Base-by-base conservation (phyloP, 352 stramenopile species). In the Globisporangium iwayamae region DNA sequence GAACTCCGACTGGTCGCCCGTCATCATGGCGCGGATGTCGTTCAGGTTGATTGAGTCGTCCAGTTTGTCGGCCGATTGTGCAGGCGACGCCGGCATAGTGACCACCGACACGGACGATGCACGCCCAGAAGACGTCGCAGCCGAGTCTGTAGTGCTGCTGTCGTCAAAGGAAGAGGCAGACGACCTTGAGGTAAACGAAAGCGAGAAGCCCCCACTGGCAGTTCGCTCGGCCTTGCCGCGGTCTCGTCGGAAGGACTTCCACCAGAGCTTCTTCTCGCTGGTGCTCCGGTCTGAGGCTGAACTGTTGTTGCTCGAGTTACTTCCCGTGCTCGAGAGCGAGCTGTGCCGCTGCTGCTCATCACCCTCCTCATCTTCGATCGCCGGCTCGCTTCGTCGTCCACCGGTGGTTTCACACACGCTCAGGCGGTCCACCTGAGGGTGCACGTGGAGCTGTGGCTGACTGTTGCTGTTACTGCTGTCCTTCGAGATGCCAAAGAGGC, bases 211-310 rank as follows among this genome's bases (percentile, higher is more conserved):
- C 18, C 82, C 78, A 45, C 82, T 91, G 11, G 82, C 78, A 8
- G 82, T 89, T 18, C 80, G 78, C 62, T 89, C 82, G 51, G 78
- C 75, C 46, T 87, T 86, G 43, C 65, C 47, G 60, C 79, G 79
- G 10, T 82, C 78, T 16, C 82, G 79, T 59, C 80, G 79, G 67
- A 90, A 81, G 52, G 80, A 79, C 28, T 73, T 79, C 83, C 83
- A 91, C 83, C 83, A 91, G 32, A 88, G 66, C 62, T 81, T 83
- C 69, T 85, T 87, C 65, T 90, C 79, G 61, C 65, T 83, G 65
- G 73, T 76, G 62, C 32, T 68, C 20, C 67, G 63, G 57, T 83
- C 71, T 4, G 74, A 78, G 66, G 75, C 78, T 53, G 59, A 75
- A 45, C 67, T 82, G n/a, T 53, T 71, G 39, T 54, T 58, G 51